Base-by-base conservation (phyloP, 805 yeast species). In the Metschnikowia cerradonensis region DNA sequence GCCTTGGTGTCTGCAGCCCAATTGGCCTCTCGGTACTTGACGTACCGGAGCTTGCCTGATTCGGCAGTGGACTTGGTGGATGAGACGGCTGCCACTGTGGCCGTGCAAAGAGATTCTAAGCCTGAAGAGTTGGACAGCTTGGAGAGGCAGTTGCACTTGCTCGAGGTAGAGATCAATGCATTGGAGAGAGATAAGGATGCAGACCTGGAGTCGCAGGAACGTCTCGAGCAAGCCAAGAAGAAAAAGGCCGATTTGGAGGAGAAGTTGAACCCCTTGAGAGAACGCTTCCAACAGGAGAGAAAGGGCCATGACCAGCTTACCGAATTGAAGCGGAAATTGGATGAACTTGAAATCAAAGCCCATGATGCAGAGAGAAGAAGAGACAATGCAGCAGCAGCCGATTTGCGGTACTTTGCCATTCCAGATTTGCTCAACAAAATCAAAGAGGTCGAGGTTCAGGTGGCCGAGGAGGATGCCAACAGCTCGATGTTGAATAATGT, bases 21-120 rank as follows among this genome's bases (percentile, higher is more conserved):
- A 67, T 74, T 92, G 61, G 99, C 98, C 23, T 88, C 95, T 47
- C 81, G 99, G 59, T 92, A 92, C 65, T 78, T 92, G 60, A 95
- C 98, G 14, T 92, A 91, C 76, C 84, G 99, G 72, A 88, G 91
- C 67, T 77, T 94, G 59, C 99, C 99, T 8, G 99, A 92, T 67
- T 89, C 96, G 26, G 99, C 99, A 1, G 94, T 92, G 51, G 99
- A 92, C 70, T 76, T 92, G 60, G 90, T 92, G 57, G 99, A 92
- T 73, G 97, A 94, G 67, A 80, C 97, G 6, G 95, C 97, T 41
- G 98, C 98, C 2, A 61, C 96, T 50, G 98, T 94, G 40, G 98
- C 98, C 0, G 99, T 94, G 48, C 96, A 97, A 3, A 83, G 99
- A 71, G 99, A 94, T 67, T 92, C 98, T 3, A 90, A 89, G 67